Conservation (phyloP, 371 early-diverging fungal genomes). For the Mucor sp. region DNA sequence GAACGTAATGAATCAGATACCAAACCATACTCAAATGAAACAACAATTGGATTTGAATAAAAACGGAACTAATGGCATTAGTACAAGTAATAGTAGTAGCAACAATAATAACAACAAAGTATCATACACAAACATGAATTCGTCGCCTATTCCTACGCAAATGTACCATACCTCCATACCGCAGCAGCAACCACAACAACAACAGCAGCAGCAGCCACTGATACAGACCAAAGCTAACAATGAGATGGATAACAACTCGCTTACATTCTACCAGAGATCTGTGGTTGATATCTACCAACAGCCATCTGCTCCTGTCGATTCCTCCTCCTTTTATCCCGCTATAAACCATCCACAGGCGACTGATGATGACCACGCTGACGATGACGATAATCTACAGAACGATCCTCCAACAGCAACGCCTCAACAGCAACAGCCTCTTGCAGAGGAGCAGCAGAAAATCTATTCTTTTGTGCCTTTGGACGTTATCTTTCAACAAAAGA, state of each 20-base stretch:
- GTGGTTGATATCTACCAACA: not conserved
- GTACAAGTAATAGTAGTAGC: not conserved
- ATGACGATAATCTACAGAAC: not conserved
- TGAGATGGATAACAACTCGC: not conserved
- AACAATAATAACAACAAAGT: not conserved
- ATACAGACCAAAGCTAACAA: not conserved
- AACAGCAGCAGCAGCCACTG: not conserved
- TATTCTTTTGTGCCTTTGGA: conserved; percentile 70
- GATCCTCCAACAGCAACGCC: not conserved
- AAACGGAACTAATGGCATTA: not conserved
- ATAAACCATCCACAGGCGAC: not conserved
- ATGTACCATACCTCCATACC: not conserved
- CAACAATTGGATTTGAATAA: not conserved
- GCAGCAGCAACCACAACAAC: not conserved
- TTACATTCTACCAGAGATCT: conserved; percentile 4
- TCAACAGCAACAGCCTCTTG: not conserved
- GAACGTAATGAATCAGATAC: not conserved
- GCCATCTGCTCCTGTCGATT: not conserved
- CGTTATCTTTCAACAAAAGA: conserved; percentile 62
- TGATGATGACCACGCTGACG: not conserved
- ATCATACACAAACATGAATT: not conserved
- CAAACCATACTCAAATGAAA: not conserved
- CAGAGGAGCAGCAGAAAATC: conserved; percentile 31
- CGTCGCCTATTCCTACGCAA: not conserved
- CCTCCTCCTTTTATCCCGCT: not conserved